phyloP scores from a whole-genome alignment of 75 land plant species.

The Pinus taeda region DNA sequence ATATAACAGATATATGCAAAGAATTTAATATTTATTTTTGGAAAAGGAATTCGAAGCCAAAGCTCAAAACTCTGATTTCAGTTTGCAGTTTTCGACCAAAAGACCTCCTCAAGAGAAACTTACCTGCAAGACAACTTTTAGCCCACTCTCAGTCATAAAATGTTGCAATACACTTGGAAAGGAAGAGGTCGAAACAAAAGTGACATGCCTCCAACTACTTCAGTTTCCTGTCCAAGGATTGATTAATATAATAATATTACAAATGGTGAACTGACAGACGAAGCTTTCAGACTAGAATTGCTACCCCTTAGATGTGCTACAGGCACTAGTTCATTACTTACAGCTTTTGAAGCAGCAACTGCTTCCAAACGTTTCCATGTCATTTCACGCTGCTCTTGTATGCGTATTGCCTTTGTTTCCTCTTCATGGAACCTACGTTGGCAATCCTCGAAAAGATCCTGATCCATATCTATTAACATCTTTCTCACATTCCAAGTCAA shows the following conservation, averaged over 20 bases:
- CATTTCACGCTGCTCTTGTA: constrained; percentile 33
- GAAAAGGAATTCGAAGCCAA: constrained; percentile 8
- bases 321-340: constrained; percentile 35
- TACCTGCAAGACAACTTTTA: constrained; percentile 14
- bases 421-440: constrained; percentile 36
- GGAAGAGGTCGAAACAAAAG: constrained; percentile 11
- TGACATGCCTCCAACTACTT: constrained; percentile 11
- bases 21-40: constrained; percentile 2
- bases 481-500: constrained; percentile 53
- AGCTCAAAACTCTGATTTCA: constrained; percentile 10
- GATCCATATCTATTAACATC: constrained; percentile 59
- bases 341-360: constrained; percentile 34
- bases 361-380: constrained; percentile 52
- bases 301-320: constrained; percentile 17
- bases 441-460: constrained; percentile 36
- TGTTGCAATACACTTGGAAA: constrained; percentile 1
- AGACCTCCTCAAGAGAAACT: constrained; percentile 5
- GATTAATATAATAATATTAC: constrained; percentile 10
- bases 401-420: constrained; percentile 23
- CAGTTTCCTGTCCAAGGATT: constrained; percentile 9
- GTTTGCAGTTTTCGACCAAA: constrained; percentile 5
- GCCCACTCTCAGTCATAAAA: constrained; percentile 5
- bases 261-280: constrained; percentile 4
- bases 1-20: neutral
- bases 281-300: neutral